Evolutionary conservation across 2,329 filamentous ascomycete species (phyloP).

Genomic region (Lachnellula suecica): DNA sequence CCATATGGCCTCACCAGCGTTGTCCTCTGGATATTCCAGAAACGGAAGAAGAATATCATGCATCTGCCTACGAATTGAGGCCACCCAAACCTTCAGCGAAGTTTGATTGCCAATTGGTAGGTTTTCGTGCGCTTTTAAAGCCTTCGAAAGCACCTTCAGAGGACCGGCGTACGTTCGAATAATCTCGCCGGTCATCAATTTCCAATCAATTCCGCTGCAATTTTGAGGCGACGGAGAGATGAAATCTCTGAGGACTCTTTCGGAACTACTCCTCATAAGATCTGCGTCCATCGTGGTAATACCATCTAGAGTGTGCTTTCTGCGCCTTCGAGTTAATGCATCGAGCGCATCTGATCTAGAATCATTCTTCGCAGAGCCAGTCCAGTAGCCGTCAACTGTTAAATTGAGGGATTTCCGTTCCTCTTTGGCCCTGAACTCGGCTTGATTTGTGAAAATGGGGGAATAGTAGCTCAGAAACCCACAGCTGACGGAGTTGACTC

Average conservation of each 20-base stretch:
- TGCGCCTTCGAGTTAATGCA: conserved; percentile 37
- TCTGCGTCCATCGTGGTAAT: conserved; percentile 34
- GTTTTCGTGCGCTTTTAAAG: conserved; percentile 19
- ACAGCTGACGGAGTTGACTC: conserved; percentile 41
- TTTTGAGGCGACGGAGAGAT: conserved; percentile 21
- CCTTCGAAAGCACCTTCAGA: conserved; percentile 34
- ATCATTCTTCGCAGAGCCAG: conserved; percentile 20
- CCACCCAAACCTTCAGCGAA: conserved; percentile 32
- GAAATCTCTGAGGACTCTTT: conserved; percentile 30
- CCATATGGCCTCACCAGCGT: conserved; percentile 31
- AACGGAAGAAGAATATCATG: conserved; percentile 45
- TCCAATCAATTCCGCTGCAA: conserved; percentile 46
- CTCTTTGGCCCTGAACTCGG: conserved; percentile 28
- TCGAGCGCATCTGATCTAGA: conserved; percentile 32
- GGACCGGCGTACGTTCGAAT: conserved; percentile 38
- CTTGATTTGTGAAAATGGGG: conserved; percentile 34
- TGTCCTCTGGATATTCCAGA: conserved; percentile 41
- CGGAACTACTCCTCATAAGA: conserved; percentile 34
- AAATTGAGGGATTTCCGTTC: conserved; percentile 42
- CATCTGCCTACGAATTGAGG: conserved; percentile 36
- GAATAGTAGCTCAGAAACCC: conserved; percentile 47
- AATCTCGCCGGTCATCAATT: conserved; percentile 40
- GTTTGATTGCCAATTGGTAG: conserved; percentile 27
- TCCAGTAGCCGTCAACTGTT: conserved; percentile 41
- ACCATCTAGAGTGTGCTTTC: conserved; percentile 37